Conservation (phyloP, 1,284 basidiomycete genomes). For the Wallemia hederae region DNA sequence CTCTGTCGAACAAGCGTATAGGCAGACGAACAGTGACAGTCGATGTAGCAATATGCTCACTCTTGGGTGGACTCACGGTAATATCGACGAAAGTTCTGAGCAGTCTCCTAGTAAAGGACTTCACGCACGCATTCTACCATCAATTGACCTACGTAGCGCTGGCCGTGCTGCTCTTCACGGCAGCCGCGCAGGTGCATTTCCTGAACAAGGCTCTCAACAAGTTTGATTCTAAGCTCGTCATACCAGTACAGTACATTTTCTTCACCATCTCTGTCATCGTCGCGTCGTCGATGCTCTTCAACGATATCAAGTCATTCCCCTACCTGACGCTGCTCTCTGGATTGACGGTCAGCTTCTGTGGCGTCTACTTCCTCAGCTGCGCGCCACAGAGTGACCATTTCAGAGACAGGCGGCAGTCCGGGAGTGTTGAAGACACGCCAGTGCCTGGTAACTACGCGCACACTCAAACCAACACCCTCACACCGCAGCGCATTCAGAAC, state of each 20-base stretch:
- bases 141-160: constrained; percentile 12
- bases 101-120: background rate
- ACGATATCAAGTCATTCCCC: constrained; percentile 10
- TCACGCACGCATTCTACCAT: constrained; percentile 5
- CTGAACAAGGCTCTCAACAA: constrained; percentile 14
- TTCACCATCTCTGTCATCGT: constrained; percentile 16
- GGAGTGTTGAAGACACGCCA: too few relatives aligned
- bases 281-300: constrained; percentile 13
- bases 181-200: constrained; percentile 13
- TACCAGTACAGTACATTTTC: constrained; percentile 14
- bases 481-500: background rate
- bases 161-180: constrained; percentile 11
- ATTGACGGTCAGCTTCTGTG: background rate
- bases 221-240: constrained; percentile 11
- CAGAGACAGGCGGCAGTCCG: background rate
- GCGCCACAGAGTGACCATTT: background rate
- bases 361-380: background rate
- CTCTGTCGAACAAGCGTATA: background rate
- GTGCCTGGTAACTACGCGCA: too few relatives aligned
- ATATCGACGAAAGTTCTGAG: background rate
- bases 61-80: background rate
- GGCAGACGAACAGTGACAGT: constrained; percentile 1
- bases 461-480: background rate
- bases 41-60: background rate
- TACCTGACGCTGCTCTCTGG: background rate